Base-by-base conservation (phyloP, 2,329 filamentous ascomycete species). In the Alternaria triticina region DNA sequence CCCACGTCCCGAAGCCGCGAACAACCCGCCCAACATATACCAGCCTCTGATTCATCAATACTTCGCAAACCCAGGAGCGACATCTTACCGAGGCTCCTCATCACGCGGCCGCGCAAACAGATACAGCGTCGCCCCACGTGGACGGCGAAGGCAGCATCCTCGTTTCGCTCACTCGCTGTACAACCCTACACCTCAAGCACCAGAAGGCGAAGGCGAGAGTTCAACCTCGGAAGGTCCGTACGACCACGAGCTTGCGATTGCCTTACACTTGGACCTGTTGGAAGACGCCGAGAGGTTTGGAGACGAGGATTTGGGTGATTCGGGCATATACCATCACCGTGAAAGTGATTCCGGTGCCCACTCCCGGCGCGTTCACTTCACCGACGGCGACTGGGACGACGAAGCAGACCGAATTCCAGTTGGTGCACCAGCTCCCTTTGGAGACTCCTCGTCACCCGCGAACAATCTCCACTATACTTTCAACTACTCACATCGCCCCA, bases 211-310 rank as follows among this genome's bases (percentile, higher is more conserved):
- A n/a, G 50, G 45, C 30, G 40, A 6, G 27, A 44, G 22, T 28
- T 54, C 47, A 45, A 27, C 20, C 20, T 28, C 13, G 23, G 43
- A 43, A 15, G 45, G 56, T 17, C 28, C 59, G n/a, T 57, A 46
- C 17, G 57, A 66, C 33, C 47, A 60, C 30, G 60, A 66, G 8
- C 23, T 64, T n/a, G 60, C 65, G n/a, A n/a, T 54, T 7, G 49
- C 67, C n/a, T 46, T 69, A 25, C 58, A 69, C 44, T 13, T 65
- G 57, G 45, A 55, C n/a, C 44, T 66, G 28, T 36, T 65, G 4
- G 51, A 47, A 6, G 49, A 65, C 58, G 40, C 22, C n/a, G 22
- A 45, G 25, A 30, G 54, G 11, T 57, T 46, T 23, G 28, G 15
- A 10, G 23, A 60, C 15, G 36, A 57, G 11, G 51, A 59, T 27